Conservation (phyloP, 306 rosid species). For the Malus fusca region DNA sequence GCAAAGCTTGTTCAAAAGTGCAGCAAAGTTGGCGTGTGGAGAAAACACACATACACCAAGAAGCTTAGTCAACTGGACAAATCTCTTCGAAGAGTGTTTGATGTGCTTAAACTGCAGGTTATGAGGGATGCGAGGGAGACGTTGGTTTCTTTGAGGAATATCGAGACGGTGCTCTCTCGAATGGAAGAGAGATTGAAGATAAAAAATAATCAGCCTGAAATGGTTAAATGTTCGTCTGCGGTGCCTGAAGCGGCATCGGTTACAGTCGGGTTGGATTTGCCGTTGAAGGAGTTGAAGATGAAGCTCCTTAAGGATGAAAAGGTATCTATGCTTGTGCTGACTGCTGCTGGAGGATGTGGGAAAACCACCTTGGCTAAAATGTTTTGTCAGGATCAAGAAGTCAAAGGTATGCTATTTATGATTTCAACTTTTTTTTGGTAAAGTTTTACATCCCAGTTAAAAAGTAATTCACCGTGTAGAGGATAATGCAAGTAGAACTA, state of each 20-base stretch:
- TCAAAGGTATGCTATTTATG: conserved; percentile 27
- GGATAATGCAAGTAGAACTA: too few species aligned
- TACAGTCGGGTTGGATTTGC: conserved; percentile 37
- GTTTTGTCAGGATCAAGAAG: conserved; percentile 41
- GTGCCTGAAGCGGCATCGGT: conserved; percentile 31
- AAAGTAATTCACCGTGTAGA: too few species aligned
- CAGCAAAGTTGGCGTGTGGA: background rate
- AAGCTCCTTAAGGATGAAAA: conserved; percentile 17
- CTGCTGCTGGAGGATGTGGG: conserved; percentile 45
- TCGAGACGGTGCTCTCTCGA: background rate
- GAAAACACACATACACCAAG: background rate
- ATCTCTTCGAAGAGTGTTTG: background rate
- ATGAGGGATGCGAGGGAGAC: background rate
- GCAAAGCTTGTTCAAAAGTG: background rate
- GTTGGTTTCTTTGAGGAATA: background rate
- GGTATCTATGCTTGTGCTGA: conserved; percentile 27
- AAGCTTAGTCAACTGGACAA: background rate
- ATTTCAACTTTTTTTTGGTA: too few species aligned
- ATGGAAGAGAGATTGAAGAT: background rate
- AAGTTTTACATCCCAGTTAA: too few species aligned
- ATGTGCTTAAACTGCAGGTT: background rate
- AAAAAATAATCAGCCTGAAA: background rate
- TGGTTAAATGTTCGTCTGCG: conserved; percentile 7
- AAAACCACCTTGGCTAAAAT: conserved; percentile 39
- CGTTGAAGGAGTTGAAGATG: conserved; percentile 29